These are phyloP conservation scores for Fusarium miscanthi DNA, from an alignment of 2,329 filamentous ascomycete species.

Conservation along the genomic window DNA sequence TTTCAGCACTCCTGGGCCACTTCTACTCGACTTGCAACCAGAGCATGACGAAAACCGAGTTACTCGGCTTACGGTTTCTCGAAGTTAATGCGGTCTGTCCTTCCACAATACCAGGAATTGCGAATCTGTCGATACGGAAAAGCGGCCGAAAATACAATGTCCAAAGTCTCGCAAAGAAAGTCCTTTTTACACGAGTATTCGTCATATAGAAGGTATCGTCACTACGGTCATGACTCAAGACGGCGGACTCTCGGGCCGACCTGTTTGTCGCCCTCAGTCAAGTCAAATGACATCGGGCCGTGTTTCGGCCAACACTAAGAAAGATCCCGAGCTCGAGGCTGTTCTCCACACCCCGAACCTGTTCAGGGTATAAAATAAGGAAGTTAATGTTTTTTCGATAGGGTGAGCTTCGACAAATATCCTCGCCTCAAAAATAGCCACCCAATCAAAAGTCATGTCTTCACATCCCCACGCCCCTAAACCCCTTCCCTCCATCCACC, in stretches of 20 bases:
- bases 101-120: neutral
- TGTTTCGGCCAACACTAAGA: neutral
- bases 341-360: neutral
- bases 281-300: neutral
- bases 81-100: neutral
- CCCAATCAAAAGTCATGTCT: neutral
- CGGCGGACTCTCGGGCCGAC: neutral
- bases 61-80: neutral
- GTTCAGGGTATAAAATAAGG: neutral
- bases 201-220: neutral
- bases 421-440: too few relatives aligned
- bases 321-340: neutral
- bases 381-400: neutral
- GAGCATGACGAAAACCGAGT: neutral
- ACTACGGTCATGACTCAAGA: neutral
- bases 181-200: neutral
- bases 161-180: neutral
- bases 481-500: neutral
- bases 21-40: fast-evolving
- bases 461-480: neutral
- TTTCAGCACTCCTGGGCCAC: neutral
- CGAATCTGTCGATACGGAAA: neutral
- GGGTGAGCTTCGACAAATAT: fast-evolving
- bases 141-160: neutral
- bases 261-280: neutral